These are phyloP conservation scores for Kodamaea anthophila DNA, from an alignment of 1,139 yeast species.

Conservation along the genomic window DNA sequence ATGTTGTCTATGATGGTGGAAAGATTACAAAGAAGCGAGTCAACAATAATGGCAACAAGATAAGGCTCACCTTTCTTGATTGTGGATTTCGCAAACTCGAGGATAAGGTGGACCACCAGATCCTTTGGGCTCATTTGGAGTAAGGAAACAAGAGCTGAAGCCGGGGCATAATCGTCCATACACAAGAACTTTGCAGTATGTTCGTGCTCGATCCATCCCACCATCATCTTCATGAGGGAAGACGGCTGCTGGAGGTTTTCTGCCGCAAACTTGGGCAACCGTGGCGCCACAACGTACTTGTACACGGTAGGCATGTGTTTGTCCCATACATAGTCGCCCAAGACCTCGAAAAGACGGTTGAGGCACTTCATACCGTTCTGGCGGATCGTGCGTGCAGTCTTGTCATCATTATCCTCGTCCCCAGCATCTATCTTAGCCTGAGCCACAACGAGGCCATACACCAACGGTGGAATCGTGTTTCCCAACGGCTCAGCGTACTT, in stretches of 20 bases:
- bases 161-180: slow-evolving; percentile 51
- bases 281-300: slow-evolving; percentile 52
- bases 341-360: slow-evolving; percentile 40
- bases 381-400: slow-evolving; percentile 50
- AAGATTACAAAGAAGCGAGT: slow-evolving; percentile 46
- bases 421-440: slow-evolving; percentile 30
- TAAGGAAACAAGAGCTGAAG: slow-evolving; percentile 49
- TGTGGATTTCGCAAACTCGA: slow-evolving; percentile 50
- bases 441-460: slow-evolving; percentile 52
- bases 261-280: slow-evolving; percentile 58
- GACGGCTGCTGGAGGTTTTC: slow-evolving; percentile 85
- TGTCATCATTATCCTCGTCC: slow-evolving; percentile 22
- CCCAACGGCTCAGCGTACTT: slow-evolving; percentile 46
- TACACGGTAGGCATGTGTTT: slow-evolving; percentile 48
- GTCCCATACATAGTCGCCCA: slow-evolving; percentile 54
- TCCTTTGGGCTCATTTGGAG: slow-evolving; percentile 59
- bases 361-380: slow-evolving; percentile 57
- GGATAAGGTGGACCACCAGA: slow-evolving; percentile 49
- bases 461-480: slow-evolving; percentile 52
- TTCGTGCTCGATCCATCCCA: slow-evolving; percentile 52
- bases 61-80: slow-evolving; percentile 37
- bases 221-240: slow-evolving; percentile 62
- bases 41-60: slow-evolving; percentile 50
- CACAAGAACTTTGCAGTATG: slow-evolving; percentile 48
- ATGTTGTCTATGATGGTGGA: slow-evolving; percentile 43